Evolutionary conservation across 2,329 filamentous ascomycete genomes (phyloP).

Genomic region (Alternaria hordeiaustralica): DNA sequence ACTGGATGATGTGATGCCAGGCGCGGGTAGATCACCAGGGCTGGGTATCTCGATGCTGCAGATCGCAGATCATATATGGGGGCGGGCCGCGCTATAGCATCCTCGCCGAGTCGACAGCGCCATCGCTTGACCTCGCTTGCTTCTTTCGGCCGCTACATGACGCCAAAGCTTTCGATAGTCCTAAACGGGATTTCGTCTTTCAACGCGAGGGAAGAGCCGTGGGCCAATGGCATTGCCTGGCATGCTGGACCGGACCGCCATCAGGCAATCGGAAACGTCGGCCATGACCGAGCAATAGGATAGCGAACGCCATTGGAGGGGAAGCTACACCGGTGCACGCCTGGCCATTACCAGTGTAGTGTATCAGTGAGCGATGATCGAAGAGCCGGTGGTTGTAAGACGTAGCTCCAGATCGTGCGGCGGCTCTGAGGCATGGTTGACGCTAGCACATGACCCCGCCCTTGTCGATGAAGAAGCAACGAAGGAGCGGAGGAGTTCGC

Average conservation of each 20-base stretch:
- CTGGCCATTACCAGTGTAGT: background rate
- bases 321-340: background rate
- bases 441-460: background rate
- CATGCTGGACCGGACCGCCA: background rate
- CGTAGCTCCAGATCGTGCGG: background rate
- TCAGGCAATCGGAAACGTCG: background rate
- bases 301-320: background rate
- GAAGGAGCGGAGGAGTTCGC: background rate
- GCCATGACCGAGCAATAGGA: background rate
- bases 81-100: background rate
- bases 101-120: background rate
- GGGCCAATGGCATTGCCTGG: background rate
- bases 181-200: background rate
- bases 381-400: background rate
- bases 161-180: background rate
- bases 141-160: conserved; percentile 4
- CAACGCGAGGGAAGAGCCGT: background rate
- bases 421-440: background rate
- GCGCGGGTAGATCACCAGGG: conserved; percentile 11
- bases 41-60: conserved; percentile 10
- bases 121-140: conserved; percentile 1
- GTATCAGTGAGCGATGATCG: background rate
- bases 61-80: conserved; percentile 9
- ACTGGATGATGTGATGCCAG: conserved; percentile 7
- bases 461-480: background rate